Evolutionary conservation across 495 filamentous ascomycete species (phyloP).

Genomic region (Clohesyomyces aquaticus): DNA sequence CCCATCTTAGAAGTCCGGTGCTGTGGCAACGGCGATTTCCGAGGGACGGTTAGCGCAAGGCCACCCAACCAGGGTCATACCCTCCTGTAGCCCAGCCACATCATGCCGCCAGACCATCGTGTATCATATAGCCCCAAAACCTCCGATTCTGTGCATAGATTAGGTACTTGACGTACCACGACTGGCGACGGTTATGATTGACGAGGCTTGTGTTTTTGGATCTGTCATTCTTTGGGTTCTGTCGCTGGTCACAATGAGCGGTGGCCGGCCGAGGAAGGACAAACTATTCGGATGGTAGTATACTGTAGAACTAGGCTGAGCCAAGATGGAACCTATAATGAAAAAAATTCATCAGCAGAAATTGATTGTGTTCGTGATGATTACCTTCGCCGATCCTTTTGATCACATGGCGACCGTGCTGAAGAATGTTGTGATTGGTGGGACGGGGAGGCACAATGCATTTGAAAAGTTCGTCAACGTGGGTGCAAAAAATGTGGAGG

Average conservation of each 20-base stretch:
- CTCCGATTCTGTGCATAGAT: conserved; percentile 26
- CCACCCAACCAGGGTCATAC: not conserved
- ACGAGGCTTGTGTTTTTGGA: conserved; percentile 28
- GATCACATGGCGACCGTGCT: not conserved
- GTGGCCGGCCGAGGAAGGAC: conserved; percentile 21
- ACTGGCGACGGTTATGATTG: conserved; percentile 37
- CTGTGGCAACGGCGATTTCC: not conserved
- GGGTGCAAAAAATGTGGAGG: too few species aligned
- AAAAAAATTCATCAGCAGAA: not conserved
- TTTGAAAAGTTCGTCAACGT: too few species aligned
- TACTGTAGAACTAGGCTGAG: conserved; percentile 21
- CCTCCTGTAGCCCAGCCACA: not conserved
- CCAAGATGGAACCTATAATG: conserved; percentile 11
- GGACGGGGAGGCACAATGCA: too few species aligned
- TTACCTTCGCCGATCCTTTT: too few species aligned
- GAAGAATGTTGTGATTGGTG: not conserved
- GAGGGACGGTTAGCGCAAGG: not conserved
- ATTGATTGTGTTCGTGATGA: not conserved
- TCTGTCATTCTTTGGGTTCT: conserved; percentile 6
- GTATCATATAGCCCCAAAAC: conserved; percentile 24
- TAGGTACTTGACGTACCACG: conserved; percentile 18
- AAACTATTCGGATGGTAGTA: conserved; percentile 11
- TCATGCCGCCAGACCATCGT: conserved; percentile 12
- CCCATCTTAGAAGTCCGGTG: not conserved
- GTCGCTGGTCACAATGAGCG: conserved; percentile 23